Percentiles rank a stretch among this genome's conserved stretches.
Evolutionary conservation across 2,329 filamentous ascomycete genomes (phyloP).

Genomic region (Trichoderma sp.): DNA sequence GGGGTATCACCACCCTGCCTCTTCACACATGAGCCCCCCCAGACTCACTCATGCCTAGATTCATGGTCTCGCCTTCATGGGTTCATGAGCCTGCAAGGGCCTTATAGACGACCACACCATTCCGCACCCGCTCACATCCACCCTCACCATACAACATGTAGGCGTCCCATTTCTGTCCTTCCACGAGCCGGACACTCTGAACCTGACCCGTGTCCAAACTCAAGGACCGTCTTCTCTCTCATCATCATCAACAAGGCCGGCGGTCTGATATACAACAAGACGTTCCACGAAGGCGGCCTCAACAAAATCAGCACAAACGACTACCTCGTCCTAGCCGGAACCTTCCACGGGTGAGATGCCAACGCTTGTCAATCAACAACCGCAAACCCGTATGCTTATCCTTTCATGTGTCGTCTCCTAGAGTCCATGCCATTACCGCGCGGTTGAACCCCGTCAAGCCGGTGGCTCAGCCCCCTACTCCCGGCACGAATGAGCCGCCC

Average conservation of each 20-base stretch:
- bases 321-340: conserved; percentile 93
- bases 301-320: conserved; percentile 93
- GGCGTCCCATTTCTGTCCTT: background rate
- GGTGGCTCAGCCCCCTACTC: conserved; percentile 39
- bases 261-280: conserved; percentile 92
- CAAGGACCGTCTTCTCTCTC: conserved; percentile 84
- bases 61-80: conserved; percentile 29
- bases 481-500: conserved; percentile 44
- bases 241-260: conserved; percentile 99
- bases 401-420: conserved; percentile 35
- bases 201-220: conserved; percentile 42
- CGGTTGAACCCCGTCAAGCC: conserved; percentile 60
- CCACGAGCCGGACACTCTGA: background rate
- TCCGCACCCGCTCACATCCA: background rate
- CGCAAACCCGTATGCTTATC: conserved; percentile 21
- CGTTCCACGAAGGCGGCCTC: conserved; percentile 82
- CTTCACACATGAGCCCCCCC: background rate
- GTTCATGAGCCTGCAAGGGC: conserved; percentile 30
- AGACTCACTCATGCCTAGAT: conserved; percentile 20
- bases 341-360: conserved; percentile 79
- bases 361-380: conserved; percentile 17
- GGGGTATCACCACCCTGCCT: background rate
- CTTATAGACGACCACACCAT: background rate
- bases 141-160: conserved; percentile 13
- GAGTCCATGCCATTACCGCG: conserved; percentile 70